Conservation (phyloP, 1,139 yeast species). For the Taphrina communis region DNA sequence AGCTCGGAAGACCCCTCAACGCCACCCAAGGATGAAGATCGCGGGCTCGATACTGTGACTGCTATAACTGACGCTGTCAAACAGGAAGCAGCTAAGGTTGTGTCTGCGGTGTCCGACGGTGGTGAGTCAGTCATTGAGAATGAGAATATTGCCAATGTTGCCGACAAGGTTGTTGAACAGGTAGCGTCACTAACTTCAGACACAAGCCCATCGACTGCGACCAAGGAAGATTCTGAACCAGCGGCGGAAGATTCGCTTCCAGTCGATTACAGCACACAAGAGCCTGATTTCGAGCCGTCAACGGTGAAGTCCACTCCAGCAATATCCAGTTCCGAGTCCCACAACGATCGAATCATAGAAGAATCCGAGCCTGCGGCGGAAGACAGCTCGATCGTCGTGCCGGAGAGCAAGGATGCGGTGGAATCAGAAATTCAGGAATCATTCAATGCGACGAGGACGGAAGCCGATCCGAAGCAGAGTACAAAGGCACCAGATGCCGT, state of each 20-base stretch:
- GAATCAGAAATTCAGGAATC: slow-evolving; percentile 25
- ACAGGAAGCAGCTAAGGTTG: slow-evolving; percentile 6
- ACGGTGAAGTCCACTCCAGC: not conserved
- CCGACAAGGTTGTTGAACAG: not conserved
- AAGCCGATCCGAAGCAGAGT: slow-evolving; percentile 10
- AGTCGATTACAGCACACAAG: not conserved
- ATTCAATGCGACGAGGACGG: slow-evolving; percentile 12
- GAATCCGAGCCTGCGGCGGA: slow-evolving; percentile 38
- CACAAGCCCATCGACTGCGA: not conserved
- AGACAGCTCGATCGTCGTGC: slow-evolving; percentile 8
- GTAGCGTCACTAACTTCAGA: not conserved
- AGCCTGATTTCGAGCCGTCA: not conserved
- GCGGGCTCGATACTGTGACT: not conserved
- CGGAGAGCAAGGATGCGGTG: slow-evolving; percentile 7
- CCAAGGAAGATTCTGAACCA: slow-evolving; percentile 12
- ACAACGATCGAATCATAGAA: slow-evolving; percentile 2
- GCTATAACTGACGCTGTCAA: not conserved
- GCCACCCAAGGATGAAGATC: not conserved
- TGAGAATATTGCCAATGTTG: not conserved
- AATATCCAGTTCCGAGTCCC: not conserved
- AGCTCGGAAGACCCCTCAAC: not conserved
- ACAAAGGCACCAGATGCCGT: slow-evolving; percentile 29
- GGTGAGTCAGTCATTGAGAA: not conserved
- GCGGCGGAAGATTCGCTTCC: slow-evolving; percentile 29
- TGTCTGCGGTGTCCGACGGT: not conserved